These are phyloP conservation scores for Fragaria nilgerrensis DNA, from an alignment of 306 rosid genomes.

Conservation along the genomic window DNA sequence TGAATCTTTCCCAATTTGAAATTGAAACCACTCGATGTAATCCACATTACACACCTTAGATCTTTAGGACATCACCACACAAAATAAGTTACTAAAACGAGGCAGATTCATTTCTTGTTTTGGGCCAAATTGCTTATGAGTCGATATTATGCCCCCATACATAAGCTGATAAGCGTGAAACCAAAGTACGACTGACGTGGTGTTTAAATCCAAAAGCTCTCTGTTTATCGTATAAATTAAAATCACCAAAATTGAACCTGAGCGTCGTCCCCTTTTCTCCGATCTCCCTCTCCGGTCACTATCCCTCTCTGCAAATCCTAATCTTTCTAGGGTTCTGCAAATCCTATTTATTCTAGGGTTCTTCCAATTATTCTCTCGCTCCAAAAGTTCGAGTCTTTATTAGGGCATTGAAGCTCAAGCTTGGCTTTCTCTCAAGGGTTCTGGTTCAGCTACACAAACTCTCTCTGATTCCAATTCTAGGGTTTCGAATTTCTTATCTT, in stretches of 20 bases:
- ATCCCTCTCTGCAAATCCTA: not conserved
- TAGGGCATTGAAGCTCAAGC: constrained; percentile 4
- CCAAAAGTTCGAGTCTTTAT: not conserved
- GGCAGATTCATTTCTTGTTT: not conserved
- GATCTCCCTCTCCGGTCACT: constrained; percentile 15
- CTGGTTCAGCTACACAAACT: not conserved
- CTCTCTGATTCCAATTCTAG: not conserved
- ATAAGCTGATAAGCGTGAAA: not conserved
- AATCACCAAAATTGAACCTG: not conserved
- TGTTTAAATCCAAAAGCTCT: not conserved
- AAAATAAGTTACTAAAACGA: not conserved
- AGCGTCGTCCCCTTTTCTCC: not conserved
- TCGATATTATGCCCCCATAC: not conserved
- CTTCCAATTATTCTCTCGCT: not conserved
- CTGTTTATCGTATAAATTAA: not conserved
- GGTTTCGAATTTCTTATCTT: constrained; percentile 1
- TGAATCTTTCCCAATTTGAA: too few relatives aligned
- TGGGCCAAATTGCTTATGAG: not conserved
- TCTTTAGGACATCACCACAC: too few relatives aligned
- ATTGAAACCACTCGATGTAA: too few relatives aligned
- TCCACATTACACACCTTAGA: too few relatives aligned
- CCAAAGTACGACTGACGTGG: not conserved
- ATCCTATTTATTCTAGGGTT: not conserved
- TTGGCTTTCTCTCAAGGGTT: not conserved
- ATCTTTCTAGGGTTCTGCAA: not conserved